Conservation (phyloP, 139 green algal species). For the Chara braunii region DNA sequence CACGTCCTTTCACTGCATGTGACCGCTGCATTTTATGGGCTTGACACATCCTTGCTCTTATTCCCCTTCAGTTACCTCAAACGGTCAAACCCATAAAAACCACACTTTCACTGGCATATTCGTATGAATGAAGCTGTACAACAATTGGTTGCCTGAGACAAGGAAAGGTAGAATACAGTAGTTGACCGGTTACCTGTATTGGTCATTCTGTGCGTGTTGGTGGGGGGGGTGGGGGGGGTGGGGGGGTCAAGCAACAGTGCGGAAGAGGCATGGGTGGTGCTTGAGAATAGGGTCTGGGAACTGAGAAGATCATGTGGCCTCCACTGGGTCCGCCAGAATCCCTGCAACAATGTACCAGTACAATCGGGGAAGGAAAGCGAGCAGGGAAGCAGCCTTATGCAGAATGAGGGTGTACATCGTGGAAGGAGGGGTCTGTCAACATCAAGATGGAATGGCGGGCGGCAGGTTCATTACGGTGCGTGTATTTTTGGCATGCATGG, state of each 20-base stretch:
- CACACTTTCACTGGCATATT: too few species aligned
- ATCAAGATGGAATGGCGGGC: not conserved
- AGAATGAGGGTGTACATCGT: not conserved
- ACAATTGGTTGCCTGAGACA: not conserved
- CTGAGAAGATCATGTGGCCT: not conserved
- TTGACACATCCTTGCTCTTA: too few species aligned
- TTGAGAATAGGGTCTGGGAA: slow-evolving; percentile 16
- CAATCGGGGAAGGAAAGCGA: not conserved
- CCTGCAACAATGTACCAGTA: too few species aligned
- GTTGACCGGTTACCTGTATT: not conserved
- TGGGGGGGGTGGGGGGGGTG: not conserved
- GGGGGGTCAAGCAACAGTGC: slow-evolving; percentile 2
- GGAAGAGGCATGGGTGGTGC: slow-evolving; percentile 5
- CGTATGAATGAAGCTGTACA: not conserved
- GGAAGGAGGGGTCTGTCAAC: slow-evolving; percentile 11
- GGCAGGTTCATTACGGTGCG: not conserved
- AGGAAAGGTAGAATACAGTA: not conserved
- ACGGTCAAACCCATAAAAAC: too few species aligned
- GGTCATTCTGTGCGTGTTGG: slow-evolving; percentile 5
- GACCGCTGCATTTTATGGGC: too few species aligned
- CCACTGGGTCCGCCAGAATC: not conserved
- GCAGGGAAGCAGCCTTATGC: not conserved
- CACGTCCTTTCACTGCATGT: too few species aligned
- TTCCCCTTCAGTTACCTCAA: too few species aligned
- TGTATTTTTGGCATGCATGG: slow-evolving; percentile 22